Evolutionary conservation across 768 basidiomycete genomes (phyloP).

Genomic region (Tricholoma bakamatsutake): DNA sequence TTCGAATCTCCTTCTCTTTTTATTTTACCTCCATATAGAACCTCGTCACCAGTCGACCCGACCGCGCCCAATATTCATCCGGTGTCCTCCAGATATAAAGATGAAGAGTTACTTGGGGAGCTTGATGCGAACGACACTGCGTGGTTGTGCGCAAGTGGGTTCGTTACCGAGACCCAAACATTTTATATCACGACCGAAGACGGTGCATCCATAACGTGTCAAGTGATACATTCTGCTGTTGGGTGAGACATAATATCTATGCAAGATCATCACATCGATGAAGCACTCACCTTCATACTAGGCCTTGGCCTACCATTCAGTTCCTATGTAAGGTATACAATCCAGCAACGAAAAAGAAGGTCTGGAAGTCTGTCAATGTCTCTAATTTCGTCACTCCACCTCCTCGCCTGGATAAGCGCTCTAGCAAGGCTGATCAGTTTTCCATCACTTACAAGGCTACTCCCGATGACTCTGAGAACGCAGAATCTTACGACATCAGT

Average conservation of each 20-base stretch:
- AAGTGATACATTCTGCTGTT: slow-evolving; percentile 20
- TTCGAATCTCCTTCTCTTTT: not conserved
- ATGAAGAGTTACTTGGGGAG: slow-evolving; percentile 64
- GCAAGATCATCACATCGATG: slow-evolving; percentile 10
- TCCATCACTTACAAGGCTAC: slow-evolving; percentile 61
- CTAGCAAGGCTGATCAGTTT: slow-evolving; percentile 81
- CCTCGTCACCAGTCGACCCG: slow-evolving; percentile 52
- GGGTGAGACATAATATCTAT: slow-evolving; percentile 14
- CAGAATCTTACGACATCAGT: slow-evolving; percentile 76
- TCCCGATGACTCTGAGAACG: slow-evolving; percentile 42
- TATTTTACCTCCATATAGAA: slow-evolving; percentile 28
- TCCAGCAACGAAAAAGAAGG: slow-evolving; percentile 62
- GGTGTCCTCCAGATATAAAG: slow-evolving; percentile 54
- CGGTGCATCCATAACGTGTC: slow-evolving; percentile 38
- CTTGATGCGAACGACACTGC: slow-evolving; percentile 71
- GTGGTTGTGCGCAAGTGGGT: slow-evolving; percentile 80
- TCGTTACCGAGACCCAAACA: slow-evolving; percentile 84
- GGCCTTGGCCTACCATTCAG: slow-evolving; percentile 92
- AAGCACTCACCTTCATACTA: slow-evolving; percentile 21
- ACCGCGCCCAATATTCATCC: slow-evolving; percentile 79
- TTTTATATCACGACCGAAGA: slow-evolving; percentile 83
- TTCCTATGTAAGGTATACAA: slow-evolving; percentile 88
- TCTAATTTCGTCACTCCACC: slow-evolving; percentile 72
- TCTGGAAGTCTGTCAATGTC: slow-evolving; percentile 87
- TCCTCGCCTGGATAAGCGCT: slow-evolving; percentile 79